Percentiles rank a stretch among this genome's conserved stretches.
phyloP scores from a whole-genome alignment of 2,329 filamentous ascomycete species.

The Colletotrichum siamense region DNA sequence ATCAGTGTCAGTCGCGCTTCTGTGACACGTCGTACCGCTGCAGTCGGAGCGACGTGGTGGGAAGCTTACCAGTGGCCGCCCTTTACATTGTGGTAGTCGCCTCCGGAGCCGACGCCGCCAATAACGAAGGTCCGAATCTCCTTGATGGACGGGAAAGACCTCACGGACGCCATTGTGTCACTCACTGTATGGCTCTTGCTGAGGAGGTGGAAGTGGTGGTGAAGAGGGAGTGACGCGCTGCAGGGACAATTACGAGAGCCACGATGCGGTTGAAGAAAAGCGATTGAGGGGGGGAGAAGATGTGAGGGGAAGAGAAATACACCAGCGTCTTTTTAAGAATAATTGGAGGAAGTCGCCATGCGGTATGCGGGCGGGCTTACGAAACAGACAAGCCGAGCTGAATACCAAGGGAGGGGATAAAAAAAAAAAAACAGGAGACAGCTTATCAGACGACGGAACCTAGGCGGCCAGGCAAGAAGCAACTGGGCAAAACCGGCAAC shows the following conservation, averaged over 20 bases:
- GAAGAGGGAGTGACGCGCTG: background rate
- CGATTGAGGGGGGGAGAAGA: background rate
- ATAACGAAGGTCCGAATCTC: slow-evolving; percentile 76
- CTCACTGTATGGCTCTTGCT: background rate
- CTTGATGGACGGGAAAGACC: slow-evolving; percentile 76
- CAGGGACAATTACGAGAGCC: background rate
- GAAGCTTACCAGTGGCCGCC: slow-evolving; percentile 66
- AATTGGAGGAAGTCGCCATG: background rate
- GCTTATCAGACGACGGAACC: background rate
- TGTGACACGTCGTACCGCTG: background rate
- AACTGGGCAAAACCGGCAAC: background rate
- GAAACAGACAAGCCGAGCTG: slow-evolving; percentile 5
- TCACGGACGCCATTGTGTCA: slow-evolving; percentile 51
- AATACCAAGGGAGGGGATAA: background rate
- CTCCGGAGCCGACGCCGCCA: slow-evolving; percentile 64
- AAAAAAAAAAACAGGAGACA: background rate
- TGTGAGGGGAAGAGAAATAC: background rate
- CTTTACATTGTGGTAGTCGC: slow-evolving; percentile 93
- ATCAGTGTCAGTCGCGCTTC: slow-evolving; percentile 40
- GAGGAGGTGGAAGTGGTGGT: background rate
- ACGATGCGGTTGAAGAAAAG: background rate
- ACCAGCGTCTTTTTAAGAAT: slow-evolving; percentile 3
- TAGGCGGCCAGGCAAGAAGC: background rate
- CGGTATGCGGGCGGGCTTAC: background rate
- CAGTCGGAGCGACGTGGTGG: background rate